Conservation (phyloP, 176 grass and related monocot genomes). For the Oryza punctata region DNA sequence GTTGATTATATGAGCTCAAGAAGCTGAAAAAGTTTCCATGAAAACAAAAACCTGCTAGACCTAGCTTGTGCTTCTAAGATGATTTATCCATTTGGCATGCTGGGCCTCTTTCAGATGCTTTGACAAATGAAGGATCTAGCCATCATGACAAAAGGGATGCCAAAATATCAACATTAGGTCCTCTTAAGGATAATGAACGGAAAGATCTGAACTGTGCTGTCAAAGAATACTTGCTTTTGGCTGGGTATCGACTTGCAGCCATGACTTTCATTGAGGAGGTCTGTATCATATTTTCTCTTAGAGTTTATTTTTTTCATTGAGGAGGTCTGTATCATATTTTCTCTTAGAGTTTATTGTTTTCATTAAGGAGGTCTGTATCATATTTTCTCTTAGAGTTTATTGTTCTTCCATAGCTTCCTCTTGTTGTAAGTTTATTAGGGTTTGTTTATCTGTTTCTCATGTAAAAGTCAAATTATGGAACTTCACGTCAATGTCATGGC, state of each 20-base stretch:
- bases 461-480: constrained; percentile 2
- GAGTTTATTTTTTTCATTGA: not conserved
- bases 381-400: constrained; percentile 4
- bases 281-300: constrained; percentile 20
- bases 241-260: constrained; percentile 91
- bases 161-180: constrained; percentile 75
- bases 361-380: not conserved
- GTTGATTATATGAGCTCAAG: constrained; percentile 8
- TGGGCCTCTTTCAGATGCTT: constrained; percentile 53
- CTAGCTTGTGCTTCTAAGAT: not conserved
- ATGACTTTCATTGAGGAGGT: constrained; percentile 99
- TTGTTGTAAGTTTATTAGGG: not conserved
- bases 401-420: not conserved
- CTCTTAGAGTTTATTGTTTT: constrained; percentile 8
- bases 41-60: not conserved
- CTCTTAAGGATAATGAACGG: constrained; percentile 78
- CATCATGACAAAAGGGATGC: constrained; percentile 60
- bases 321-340: not conserved
- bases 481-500: not conserved
- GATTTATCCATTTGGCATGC: constrained; percentile 23
- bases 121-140: constrained; percentile 51
- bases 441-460: constrained; percentile 29
- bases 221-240: constrained; percentile 96
- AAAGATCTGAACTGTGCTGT: constrained; percentile 91
- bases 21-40: constrained; percentile 1